Evolutionary conservation across 192 early-diverging fungal genomes (phyloP), one percentile per base, ranked within the genome.

Genomic region (Rhizophagus sp.): DNA sequence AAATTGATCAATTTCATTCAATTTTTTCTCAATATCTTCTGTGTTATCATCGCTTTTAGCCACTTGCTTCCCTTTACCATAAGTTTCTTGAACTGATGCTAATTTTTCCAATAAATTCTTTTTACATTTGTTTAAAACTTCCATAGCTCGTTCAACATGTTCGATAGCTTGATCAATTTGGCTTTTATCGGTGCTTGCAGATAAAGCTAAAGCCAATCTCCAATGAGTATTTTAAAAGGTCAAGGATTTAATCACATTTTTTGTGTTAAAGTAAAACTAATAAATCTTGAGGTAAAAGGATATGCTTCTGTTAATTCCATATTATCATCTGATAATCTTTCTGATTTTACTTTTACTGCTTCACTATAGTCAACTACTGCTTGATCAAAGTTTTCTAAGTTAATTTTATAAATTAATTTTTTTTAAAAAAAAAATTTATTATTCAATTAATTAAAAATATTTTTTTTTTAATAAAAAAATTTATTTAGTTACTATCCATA

Each of bases 201-300:
- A 92, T 13, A 92, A 80, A 27, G 91, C 92, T 47, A 94, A 86
- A 0, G 88, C 91, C 27, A 93, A 84, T 75, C 92, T 93, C 75
- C 91, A 94, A 81, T 93, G 91, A 19, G 76, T 78, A 49, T 41
- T 76, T 73, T 25, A 73, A 39, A 22, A 44, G 34, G 52, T 75
- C 73, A 75, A 75, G 52, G 47, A 75, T 30, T 1, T 25, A 36
- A 34, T 61, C 49, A 11, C 5, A 0, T 7, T 24, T 75, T 33
- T 30, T 12, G 27, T 27, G 27, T 65, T 27, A 27, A 27, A 11
- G 10, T 3, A 27, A 24, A 65, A 44, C 41, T 33, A n/a, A 44
- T n/a, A 15, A 71, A 7, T 0, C 13, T 71, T 24, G 2, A 47
- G 4, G 33, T 34, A 24, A 65, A 78, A 78, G 76, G 76, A 78